phyloP scores from a whole-genome alignment of 2,329 filamentous ascomycete genomes.

The Curvularia spicifera region DNA sequence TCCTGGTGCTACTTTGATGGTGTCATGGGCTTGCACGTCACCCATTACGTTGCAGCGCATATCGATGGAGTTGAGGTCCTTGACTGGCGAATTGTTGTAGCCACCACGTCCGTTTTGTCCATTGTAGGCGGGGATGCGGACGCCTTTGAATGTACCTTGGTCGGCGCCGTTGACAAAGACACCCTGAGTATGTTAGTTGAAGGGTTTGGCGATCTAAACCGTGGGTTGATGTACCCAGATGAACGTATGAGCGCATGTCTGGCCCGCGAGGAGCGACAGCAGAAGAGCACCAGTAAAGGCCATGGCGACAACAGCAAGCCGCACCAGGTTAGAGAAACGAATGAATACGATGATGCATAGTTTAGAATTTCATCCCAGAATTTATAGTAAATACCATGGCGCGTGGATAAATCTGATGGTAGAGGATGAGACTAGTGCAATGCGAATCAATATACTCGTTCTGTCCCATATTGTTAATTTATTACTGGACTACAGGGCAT shows the following conservation, averaged over 20 bases:
- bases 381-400: not conserved
- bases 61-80: slow-evolving; percentile 49
- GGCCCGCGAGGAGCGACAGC: slow-evolving; percentile 26
- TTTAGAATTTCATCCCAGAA: not conserved
- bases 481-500: slow-evolving; percentile 2
- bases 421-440: slow-evolving; percentile 15
- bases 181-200: slow-evolving; percentile 20
- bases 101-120: slow-evolving; percentile 44
- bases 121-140: slow-evolving; percentile 45
- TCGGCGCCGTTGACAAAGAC: slow-evolving; percentile 43
- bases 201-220: not conserved
- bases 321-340: not conserved
- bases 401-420: not conserved
- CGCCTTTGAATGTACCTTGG: slow-evolving; percentile 38
- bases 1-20: slow-evolving; percentile 46
- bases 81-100: slow-evolving; percentile 52
- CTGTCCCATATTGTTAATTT: slow-evolving; percentile 27
- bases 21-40: slow-evolving; percentile 46
- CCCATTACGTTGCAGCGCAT: slow-evolving; percentile 52
- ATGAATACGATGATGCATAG: too few species aligned
- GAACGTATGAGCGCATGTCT: slow-evolving; percentile 36
- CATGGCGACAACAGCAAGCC: slow-evolving; percentile 15
- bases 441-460: slow-evolving; percentile 30
- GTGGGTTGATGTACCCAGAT: slow-evolving; percentile 30
- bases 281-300: slow-evolving; percentile 17